A percentile compares a stretch with the other conserved stretches of the same genome.
Evolutionary conservation across 371 early-diverging fungal species (phyloP).

Genomic region (Syncephalastrum contaminatum): DNA sequence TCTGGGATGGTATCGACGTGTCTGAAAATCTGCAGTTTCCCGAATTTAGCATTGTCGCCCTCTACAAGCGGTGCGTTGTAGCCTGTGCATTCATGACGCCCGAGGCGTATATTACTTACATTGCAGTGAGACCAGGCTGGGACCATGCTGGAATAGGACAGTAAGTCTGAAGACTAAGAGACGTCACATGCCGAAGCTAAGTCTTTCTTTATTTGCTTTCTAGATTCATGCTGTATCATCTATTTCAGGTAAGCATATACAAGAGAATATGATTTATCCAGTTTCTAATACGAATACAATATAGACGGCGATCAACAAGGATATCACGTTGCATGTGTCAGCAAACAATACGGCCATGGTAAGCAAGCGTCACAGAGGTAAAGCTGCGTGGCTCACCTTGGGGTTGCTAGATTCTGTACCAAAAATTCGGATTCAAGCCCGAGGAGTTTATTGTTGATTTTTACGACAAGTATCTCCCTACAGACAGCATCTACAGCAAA

Average conservation of each 20-base stretch:
- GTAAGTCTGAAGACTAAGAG: too few species aligned
- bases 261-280: not conserved
- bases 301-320: constrained; percentile 67
- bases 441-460: constrained; percentile 90
- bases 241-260: constrained; percentile 65
- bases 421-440: constrained; percentile 93
- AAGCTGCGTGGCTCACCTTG: not conserved
- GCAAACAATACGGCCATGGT: constrained; percentile 95
- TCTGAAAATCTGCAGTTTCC: constrained; percentile 83
- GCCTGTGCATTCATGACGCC: constrained; percentile 96
- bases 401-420: constrained; percentile 74
- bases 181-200: too few species aligned
- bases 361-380: constrained; percentile 1
- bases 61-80: constrained; percentile 77
- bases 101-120: constrained; percentile 89
- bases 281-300: not conserved
- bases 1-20: constrained; percentile 95
- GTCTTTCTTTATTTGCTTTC: not conserved
- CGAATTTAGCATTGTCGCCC: constrained; percentile 84
- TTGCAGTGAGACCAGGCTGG: constrained; percentile 89
- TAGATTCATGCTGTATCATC: constrained; percentile 82
- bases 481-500: constrained; percentile 73
- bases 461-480: constrained; percentile 89
- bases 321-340: constrained; percentile 91
- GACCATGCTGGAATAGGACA: constrained; percentile 80